These are phyloP conservation scores for Durusdinium trenchii DNA, from an alignment of 73 alveolate species.

Conservation along the genomic window DNA sequence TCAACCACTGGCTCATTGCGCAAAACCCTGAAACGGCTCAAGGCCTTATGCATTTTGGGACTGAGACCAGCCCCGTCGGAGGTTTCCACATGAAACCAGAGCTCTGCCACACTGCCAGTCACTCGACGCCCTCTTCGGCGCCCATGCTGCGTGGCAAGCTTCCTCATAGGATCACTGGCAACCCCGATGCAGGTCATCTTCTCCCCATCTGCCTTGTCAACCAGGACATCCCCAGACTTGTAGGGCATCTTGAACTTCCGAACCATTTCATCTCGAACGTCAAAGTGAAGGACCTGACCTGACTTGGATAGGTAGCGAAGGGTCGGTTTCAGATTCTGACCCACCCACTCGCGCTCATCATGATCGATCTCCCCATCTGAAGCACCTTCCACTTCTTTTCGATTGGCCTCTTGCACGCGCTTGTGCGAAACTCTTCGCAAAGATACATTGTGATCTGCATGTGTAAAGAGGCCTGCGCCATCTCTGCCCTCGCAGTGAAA, in stretches of 20 bases:
- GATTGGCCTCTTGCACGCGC: neutral
- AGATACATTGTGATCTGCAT: neutral
- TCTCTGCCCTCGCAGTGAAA: conserved; percentile 22
- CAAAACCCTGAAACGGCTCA: conserved; percentile 36
- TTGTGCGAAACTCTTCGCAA: neutral
- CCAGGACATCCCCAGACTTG: conserved; percentile 45
- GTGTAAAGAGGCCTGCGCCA: conserved; percentile 38
- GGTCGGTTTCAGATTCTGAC: conserved; percentile 15
- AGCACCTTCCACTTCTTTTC: conserved; percentile 51
- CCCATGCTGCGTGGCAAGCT: conserved; percentile 10
- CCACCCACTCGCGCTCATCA: conserved; percentile 68
- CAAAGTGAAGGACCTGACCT: conserved; percentile 13
- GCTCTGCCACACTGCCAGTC: neutral
- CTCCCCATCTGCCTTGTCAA: conserved; percentile 72
- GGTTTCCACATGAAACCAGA: conserved; percentile 69
- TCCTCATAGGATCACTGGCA: conserved; percentile 34
- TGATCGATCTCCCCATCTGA: conserved; percentile 77
- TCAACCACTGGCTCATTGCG: neutral
- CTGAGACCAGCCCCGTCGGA: conserved; percentile 61
- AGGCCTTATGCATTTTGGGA: conserved; percentile 38
- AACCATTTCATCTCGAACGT: conserved; percentile 35
- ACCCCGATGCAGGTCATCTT: conserved; percentile 79
- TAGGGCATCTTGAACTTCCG: conserved; percentile 46
- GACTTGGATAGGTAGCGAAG: neutral
- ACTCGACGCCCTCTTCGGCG: neutral